phyloP scores from a whole-genome alignment of 164 flowering plant species.

The Tetrastigma voinierianum region DNA sequence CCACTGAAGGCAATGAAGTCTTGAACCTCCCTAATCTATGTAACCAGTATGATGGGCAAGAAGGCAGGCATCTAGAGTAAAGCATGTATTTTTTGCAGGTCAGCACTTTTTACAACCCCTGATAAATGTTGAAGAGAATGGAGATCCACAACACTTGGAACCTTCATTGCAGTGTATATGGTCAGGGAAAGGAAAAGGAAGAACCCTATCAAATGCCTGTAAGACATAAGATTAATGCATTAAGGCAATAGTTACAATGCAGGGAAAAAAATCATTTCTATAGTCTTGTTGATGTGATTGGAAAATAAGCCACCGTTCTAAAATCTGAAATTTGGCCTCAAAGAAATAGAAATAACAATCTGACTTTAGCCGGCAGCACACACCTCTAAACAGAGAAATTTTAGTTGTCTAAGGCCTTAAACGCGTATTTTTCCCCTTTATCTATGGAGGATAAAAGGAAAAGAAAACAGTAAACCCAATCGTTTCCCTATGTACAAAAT shows the following conservation, averaged over 20 bases:
- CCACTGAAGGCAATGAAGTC: slow-evolving; percentile 55
- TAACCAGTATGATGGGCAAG: slow-evolving; percentile 66
- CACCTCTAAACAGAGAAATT: background rate
- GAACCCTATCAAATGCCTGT: slow-evolving; percentile 97
- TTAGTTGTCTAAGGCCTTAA: background rate
- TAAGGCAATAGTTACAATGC: too few relatives aligned
- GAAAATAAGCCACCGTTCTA: too few relatives aligned
- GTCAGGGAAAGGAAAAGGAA: slow-evolving; percentile 89
- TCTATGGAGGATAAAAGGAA: too few relatives aligned
- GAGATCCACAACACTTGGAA: slow-evolving; percentile 77
- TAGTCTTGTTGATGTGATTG: too few relatives aligned
- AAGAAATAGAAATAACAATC: background rate
- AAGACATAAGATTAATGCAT: slow-evolving; percentile 5
- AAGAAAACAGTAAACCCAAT: too few relatives aligned
- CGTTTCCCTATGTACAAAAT: too few relatives aligned
- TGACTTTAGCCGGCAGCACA: background rate
- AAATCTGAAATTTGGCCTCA: background rate
- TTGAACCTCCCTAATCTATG: slow-evolving; percentile 53
- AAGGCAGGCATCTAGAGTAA: slow-evolving; percentile 78
- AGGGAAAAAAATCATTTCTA: background rate
- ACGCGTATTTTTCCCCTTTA: too few relatives aligned
- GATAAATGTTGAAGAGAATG: slow-evolving; percentile 61
- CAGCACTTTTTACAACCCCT: slow-evolving; percentile 58
- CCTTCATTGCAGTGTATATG: slow-evolving; percentile 82
- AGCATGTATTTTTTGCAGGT: slow-evolving; percentile 63